Base-by-base conservation (phyloP, 2,329 filamentous ascomycete species). In the Cylindrodendrum hubeiense region DNA sequence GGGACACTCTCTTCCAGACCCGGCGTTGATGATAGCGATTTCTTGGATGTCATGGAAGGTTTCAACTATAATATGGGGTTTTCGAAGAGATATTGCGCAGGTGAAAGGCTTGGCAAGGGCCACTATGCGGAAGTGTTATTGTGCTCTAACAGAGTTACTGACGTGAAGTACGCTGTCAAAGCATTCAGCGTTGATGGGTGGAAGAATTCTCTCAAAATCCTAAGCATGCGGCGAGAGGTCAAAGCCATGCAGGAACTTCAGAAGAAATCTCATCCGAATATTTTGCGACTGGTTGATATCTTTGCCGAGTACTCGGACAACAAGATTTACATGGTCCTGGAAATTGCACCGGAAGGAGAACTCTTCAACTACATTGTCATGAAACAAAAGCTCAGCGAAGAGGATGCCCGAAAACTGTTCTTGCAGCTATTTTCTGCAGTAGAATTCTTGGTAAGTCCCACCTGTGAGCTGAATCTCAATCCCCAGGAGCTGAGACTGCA, bases 351-450 rank as follows among this genome's bases (percentile, higher is more conserved):
- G 0, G 93, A 96, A 78, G 95, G 95, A 70, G 95, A 98, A 79
- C 82, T 98, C 12, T 97, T 97, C 85, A 96, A 97, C 76, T 90
- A 89, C 81, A 97, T 98, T 65, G 91, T 97, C 24, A 88, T 89
- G 84, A 94, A 95, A 79, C 86, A 92, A 75, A 96, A 95, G 77
- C 82, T 97, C 68, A 89, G 88, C 0, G 94, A 97, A 78, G 82
- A 84, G 3, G 93, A 97, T 75, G 87, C 93, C 5, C 89, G 94
- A 39, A 93, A 92, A 77, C 85, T 97, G 9, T 97, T 97, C 76
- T 84, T 89, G 15, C 94, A 97, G 77, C 80, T 97, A 30, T 95
- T 97, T 76, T 89, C 95, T 65, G 94, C 92, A 12, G 85, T 97
- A 60, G 97, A 97, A 76, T 97, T 97, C 78, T 76, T 97, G 82